phyloP scores from a whole-genome alignment of 768 basidiomycete genomes.

The Hygrocybe punicea region DNA sequence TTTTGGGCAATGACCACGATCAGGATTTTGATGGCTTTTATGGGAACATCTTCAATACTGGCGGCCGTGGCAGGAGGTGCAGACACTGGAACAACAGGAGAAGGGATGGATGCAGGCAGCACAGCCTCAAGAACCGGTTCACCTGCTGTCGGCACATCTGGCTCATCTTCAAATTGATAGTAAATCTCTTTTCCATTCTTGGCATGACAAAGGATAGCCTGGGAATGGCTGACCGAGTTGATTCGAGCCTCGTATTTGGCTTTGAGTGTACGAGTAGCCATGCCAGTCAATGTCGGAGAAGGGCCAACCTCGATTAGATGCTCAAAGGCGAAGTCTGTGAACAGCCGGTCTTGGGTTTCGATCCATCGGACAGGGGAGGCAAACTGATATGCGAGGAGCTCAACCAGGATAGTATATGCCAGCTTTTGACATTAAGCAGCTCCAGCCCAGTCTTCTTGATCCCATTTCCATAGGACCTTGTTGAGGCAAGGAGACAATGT shows the following conservation, averaged over 20 bases:
- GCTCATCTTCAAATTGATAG: too few species aligned
- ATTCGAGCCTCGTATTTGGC: conserved; percentile 91
- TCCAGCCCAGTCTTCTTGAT: conserved; percentile 82
- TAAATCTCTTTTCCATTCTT: conserved; percentile 97
- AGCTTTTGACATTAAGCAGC: conserved; percentile 84
- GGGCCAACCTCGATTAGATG: conserved; percentile 95
- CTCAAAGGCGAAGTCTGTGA: conserved; percentile 82
- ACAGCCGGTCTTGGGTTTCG: conserved; percentile 94
- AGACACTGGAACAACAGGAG: too few species aligned
- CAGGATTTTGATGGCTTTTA: conserved; percentile 88
- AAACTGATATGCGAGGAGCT: conserved; percentile 96
- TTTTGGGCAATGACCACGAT: conserved; percentile 88
- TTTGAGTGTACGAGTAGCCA: conserved; percentile 87
- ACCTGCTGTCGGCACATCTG: too few species aligned
- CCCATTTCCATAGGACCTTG: conserved; percentile 93
- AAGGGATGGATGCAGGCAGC: too few species aligned
- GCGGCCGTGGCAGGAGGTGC: conserved; percentile 60
- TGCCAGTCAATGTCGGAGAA: conserved; percentile 92
- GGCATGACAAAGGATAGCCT: conserved; percentile 85
- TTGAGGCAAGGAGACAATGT: conserved; percentile 93
- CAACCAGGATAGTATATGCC: conserved; percentile 94
- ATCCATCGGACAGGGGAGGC: conserved; percentile 99
- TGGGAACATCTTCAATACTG: conserved; percentile 82
- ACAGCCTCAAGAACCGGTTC: too few species aligned
- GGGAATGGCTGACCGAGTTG: conserved; percentile 73